Conservation (phyloP, 2,329 filamentous ascomycete genomes). For the Trematosphaeria pertusa region DNA sequence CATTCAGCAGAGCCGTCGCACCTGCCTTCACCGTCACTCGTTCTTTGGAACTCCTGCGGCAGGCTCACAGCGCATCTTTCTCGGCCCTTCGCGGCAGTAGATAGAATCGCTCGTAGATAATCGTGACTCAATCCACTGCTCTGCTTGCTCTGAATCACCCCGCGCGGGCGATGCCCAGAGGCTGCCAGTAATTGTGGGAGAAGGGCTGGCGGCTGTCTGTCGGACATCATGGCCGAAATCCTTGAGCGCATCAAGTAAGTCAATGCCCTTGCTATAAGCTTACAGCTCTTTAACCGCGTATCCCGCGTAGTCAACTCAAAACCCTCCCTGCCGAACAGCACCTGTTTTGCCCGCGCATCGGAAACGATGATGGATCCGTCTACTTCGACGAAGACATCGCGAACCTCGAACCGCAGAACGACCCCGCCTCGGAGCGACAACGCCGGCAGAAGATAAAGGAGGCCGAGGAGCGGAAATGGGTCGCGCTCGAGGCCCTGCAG, state of each 20-base stretch:
- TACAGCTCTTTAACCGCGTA: too few species aligned
- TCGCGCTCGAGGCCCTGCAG: constrained; percentile 51
- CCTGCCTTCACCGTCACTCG: not conserved
- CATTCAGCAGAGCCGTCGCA: too few species aligned
- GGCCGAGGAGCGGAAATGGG: constrained; percentile 49
- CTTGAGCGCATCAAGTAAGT: constrained; percentile 45
- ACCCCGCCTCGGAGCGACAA: constrained; percentile 31
- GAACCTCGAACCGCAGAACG: constrained; percentile 37
- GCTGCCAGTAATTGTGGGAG: constrained; percentile 12
- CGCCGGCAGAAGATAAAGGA: constrained; percentile 44
- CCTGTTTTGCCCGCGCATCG: constrained; percentile 57
- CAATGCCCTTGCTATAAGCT: too few species aligned
- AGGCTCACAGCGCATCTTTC: not conserved
- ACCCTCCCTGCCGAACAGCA: constrained; percentile 49
- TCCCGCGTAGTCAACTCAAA: constrained; percentile 48
- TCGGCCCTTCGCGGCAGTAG: constrained; percentile 2
- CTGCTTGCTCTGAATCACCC: not conserved
- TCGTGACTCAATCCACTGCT: not conserved
- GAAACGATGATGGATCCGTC: constrained; percentile 37
- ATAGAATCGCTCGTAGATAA: constrained; percentile 5
- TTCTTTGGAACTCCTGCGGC: not conserved
- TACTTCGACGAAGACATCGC: constrained; percentile 57
- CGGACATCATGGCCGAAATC: constrained; percentile 40
- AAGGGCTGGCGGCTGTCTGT: constrained; percentile 16
- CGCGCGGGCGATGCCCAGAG: constrained; percentile 18